A percentile compares a stretch with the other conserved stretches of the same genome.
Evolutionary conservation across 768 basidiomycete genomes (phyloP).

Genomic region (Lactifluus echinatus): DNA sequence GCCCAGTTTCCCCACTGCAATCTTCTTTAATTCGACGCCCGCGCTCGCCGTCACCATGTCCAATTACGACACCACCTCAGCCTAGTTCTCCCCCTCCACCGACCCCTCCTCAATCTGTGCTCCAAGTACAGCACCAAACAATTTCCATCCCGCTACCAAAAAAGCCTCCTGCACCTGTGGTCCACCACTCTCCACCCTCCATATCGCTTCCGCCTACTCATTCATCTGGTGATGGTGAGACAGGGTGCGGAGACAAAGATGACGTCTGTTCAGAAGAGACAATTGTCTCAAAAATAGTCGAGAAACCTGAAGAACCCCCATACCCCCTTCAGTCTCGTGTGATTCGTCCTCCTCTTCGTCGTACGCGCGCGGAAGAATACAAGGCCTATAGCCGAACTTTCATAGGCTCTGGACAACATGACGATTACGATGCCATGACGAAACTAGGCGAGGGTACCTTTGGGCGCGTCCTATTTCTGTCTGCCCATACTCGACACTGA

Average conservation of each 20-base stretch:
- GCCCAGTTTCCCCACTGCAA: constrained; percentile 22
- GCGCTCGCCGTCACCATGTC: constrained; percentile 19
- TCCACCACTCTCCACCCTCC: neutral
- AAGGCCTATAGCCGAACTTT: constrained; percentile 61
- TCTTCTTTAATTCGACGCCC: constrained; percentile 13
- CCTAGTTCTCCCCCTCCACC: constrained; percentile 22
- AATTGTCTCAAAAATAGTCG: neutral
- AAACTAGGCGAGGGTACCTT: constrained; percentile 97
- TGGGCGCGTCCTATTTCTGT: constrained; percentile 38
- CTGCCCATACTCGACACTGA: neutral
- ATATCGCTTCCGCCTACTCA: constrained; percentile 3
- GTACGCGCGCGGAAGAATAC: constrained; percentile 56
- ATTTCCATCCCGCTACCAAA: constrained; percentile 25
- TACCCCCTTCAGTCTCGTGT: constrained; percentile 7
- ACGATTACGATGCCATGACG: constrained; percentile 70
- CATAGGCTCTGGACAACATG: constrained; percentile 58
- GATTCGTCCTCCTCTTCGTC: constrained; percentile 38
- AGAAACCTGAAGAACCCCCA: neutral
- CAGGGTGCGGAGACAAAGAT: neutral
- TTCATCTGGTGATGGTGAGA: neutral
- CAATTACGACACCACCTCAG: constrained; percentile 14
- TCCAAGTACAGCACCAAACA: constrained; percentile 25
- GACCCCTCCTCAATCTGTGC: constrained; percentile 21
- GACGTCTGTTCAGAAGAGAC: neutral
- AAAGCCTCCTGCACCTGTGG: neutral